Conservation (phyloP, 192 early-diverging fungal genomes). For the Coemansia sp. region DNA sequence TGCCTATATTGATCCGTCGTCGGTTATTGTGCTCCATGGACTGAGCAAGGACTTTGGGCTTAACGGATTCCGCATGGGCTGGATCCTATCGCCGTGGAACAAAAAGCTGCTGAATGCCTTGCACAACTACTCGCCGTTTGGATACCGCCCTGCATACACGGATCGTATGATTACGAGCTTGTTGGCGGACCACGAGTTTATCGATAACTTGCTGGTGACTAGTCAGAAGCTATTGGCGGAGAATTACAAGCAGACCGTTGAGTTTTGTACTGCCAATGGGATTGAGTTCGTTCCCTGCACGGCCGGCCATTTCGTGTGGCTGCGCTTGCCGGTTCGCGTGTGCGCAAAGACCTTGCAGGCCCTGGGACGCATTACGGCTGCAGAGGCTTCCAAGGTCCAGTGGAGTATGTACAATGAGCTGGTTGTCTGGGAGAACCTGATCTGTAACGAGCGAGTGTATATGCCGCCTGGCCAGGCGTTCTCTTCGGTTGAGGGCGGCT, state of each 20-base stretch:
- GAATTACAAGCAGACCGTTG: slow-evolving; percentile 48
- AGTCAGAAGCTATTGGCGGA: slow-evolving; percentile 61
- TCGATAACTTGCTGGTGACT: slow-evolving; percentile 58
- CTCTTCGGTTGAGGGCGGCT: slow-evolving; percentile 57
- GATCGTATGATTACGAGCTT: slow-evolving; percentile 60
- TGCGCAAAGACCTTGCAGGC: slow-evolving; percentile 49
- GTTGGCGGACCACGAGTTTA: slow-evolving; percentile 55
- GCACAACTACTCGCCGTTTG: slow-evolving; percentile 56
- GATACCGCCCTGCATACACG: slow-evolving; percentile 59
- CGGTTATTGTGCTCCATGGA: slow-evolving; percentile 72
- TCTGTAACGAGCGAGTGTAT: slow-evolving; percentile 61
- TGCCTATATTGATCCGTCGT: slow-evolving; percentile 59
- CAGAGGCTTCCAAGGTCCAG: neutral
- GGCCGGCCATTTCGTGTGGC: slow-evolving; percentile 72
- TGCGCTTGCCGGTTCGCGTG: slow-evolving; percentile 33
- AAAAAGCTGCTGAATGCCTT: slow-evolving; percentile 27
- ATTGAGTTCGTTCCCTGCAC: slow-evolving; percentile 62
- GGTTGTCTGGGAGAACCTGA: slow-evolving; percentile 48
- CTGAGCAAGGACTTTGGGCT: slow-evolving; percentile 84
- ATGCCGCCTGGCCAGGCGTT: slow-evolving; percentile 70
- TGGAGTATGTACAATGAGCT: slow-evolving; percentile 55
- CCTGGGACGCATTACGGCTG: slow-evolving; percentile 5
- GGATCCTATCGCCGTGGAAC: slow-evolving; percentile 64
- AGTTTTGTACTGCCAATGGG: slow-evolving; percentile 43
- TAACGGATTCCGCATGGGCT: slow-evolving; percentile 71